These are phyloP conservation scores for Metschnikowia continentalis DNA, from an alignment of 805 yeast genomes.

Conservation along the genomic window DNA sequence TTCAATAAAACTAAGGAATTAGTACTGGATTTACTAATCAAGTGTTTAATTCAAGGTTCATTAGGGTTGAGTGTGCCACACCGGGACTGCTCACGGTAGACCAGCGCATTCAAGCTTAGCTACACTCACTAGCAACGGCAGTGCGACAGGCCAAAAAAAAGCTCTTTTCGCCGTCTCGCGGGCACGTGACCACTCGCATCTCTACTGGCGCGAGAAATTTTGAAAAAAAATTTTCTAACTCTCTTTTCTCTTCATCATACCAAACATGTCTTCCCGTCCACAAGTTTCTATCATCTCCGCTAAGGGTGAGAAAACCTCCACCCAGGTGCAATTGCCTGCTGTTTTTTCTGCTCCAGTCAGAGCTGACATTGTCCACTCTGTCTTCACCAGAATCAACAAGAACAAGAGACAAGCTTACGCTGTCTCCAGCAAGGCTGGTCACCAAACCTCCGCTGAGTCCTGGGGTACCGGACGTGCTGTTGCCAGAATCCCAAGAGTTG, in stretches of 20 bases:
- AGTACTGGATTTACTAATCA: too few species aligned
- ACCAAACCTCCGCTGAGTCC: constrained; percentile 99
- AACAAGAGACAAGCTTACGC: constrained; percentile 99
- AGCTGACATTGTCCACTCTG: constrained; percentile 98
- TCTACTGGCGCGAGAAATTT: not conserved
- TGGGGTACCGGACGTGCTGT: constrained; percentile 99
- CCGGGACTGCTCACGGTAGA: too few species aligned
- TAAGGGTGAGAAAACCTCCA: constrained; percentile 80
- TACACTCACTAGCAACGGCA: not conserved
- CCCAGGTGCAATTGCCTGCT: constrained; percentile 92
- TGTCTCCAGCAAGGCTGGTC: constrained; percentile 98
- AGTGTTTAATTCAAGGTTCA: too few species aligned
- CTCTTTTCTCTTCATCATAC: constrained; percentile 10
- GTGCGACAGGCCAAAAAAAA: not conserved
- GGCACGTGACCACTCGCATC: constrained; percentile 6
- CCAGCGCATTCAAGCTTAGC: too few species aligned
- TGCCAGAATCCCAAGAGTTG: constrained; percentile 99
- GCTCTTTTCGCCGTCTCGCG: not conserved
- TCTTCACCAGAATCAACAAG: constrained; percentile 97
- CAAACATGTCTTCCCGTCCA: constrained; percentile 57
- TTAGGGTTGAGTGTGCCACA: too few species aligned
- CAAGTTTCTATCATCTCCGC: constrained; percentile 92
- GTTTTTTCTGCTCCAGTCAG: constrained; percentile 99
- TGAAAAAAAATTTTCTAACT: constrained; percentile 1
- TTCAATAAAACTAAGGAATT: too few species aligned